Evolutionary conservation across 2,329 filamentous ascomycete genomes (phyloP), one percentile per base, ranked within the genome.

Genomic region (Xenosphaeropsis pyriputrescens): DNA sequence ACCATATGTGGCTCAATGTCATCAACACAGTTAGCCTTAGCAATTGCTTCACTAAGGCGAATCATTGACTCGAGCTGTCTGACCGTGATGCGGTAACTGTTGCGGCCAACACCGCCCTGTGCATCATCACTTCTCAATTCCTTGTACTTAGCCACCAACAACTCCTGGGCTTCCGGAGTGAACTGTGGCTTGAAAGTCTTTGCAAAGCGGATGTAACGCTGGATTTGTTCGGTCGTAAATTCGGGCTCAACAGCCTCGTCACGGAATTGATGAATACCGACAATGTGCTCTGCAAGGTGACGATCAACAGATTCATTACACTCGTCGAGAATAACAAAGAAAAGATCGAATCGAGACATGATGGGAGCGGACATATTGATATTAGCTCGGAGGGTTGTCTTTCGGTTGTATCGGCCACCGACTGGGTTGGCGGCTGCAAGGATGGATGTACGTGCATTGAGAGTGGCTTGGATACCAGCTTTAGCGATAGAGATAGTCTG

Each of bases 401-500:
- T 98, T 51, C 89, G 83, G 63, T 98, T 93, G 62, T 98, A 93
- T n/a, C 91, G 77, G 11, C 91, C 91, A 18, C 85, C 85, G 4
- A 98, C 85, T 0, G 91, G 91, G 58, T 98, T 98, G 19, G 91
- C 91, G 6, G 91, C 91, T 1, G 91, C 91, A 13, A 98, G 78
- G 51, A 98, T 96, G 34, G 82, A 91, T 1, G 91, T 95, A 39
- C 91, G 77, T 2, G 91, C 91, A 54, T 98, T 98, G 34, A 98
- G 72, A 0, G 91, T 98, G 4, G 91, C 93, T 57, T 98, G 91
- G 41, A 98, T 98, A 52, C 91, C 91, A 5, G 91, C 91, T 63
- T 98, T 98, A 42, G 91, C 89, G 52, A 98, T 98, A 7, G 86
- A 95, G 47, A 98, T 98, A 5, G 91, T 98, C 62, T 98, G 91